Evolutionary conservation across 2,329 filamentous ascomycete species (phyloP), one percentile per base, ranked within the genome.

Genomic region (Sarocladium brachiariae): DNA sequence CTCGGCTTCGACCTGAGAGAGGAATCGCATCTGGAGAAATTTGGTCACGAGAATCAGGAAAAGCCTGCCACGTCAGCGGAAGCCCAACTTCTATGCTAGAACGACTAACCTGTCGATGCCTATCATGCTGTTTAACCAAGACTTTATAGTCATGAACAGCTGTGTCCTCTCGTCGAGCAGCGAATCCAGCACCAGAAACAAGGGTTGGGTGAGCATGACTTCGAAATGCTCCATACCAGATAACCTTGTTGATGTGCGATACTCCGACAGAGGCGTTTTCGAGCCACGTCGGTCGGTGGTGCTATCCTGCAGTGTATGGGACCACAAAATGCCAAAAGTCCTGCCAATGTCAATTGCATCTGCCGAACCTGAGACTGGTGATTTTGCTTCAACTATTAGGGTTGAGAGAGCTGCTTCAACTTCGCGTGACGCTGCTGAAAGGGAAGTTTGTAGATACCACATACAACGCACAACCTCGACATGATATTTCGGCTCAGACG

Each of bases 381-480:
- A 30, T 34, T 11, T 51, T 37, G 3, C 50, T 60, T 65, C 72
- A 16, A 88, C 74, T 67, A 95, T 83, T 2, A 91, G 69, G 23
- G 78, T 76, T 21, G 83, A 78, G 35, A 95, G 80, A 0, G 87
- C 81, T 21, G 88, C 89, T 65, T 96, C 91, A 4, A 96, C 84
- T 41, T 90, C 81, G 49, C 86, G 83, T 57, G 84, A 83, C 2
- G 77, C 70, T 34, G 76, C 70, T 1, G 84, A 80, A 11, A 95
- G 77, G 1, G 83, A 78, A 21, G 77, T 80, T 58, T 97, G 90
- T 49, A 99, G 71, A 56, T 89, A 83, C 88, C 93, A 95, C 34
- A 99, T 71, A 57, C 83, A 86, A 52, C 87, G 83, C 8, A 95
- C 88, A 16, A 90, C 85, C 69, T 99, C 95, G 27, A 99, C 91